Evolutionary conservation across 169 alveolate genomes (phyloP).

Genomic region (Plasmodium sp.): DNA sequence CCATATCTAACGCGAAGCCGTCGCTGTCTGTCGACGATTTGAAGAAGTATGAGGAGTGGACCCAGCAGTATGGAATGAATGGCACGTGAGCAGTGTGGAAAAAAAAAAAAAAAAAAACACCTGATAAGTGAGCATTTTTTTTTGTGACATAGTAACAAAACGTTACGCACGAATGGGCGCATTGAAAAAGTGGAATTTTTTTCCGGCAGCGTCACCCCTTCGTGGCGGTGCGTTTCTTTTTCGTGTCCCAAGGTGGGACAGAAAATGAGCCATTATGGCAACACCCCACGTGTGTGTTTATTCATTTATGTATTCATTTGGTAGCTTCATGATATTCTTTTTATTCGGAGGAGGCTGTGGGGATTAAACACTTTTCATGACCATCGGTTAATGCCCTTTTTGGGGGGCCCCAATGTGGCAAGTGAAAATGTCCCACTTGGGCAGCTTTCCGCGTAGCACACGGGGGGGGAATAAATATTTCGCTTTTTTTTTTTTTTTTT

Average conservation of each 20-base stretch:
- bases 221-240: not conserved
- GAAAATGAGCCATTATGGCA: not conserved
- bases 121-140: not conserved
- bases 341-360: not conserved
- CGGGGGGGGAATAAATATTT: not conserved
- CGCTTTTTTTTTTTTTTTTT: not conserved
- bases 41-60: constrained; percentile 83
- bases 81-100: constrained; percentile 46
- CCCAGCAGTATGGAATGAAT: constrained; percentile 81
- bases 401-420: not conserved
- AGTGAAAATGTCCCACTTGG: not conserved
- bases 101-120: not conserved
- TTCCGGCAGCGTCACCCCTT: not conserved
- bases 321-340: not conserved
- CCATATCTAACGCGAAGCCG: constrained; percentile 61
- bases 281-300: not conserved
- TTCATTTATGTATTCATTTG: not conserved
- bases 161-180: not conserved
- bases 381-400: not conserved
- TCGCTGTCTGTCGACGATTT: constrained; percentile 75
- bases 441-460: not conserved
- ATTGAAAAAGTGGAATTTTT: not conserved
- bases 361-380: not conserved
- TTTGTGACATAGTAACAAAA: not conserved
- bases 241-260: not conserved